Conservation (phyloP, 805 yeast species). For the Saccharomycopsis sp. region DNA sequence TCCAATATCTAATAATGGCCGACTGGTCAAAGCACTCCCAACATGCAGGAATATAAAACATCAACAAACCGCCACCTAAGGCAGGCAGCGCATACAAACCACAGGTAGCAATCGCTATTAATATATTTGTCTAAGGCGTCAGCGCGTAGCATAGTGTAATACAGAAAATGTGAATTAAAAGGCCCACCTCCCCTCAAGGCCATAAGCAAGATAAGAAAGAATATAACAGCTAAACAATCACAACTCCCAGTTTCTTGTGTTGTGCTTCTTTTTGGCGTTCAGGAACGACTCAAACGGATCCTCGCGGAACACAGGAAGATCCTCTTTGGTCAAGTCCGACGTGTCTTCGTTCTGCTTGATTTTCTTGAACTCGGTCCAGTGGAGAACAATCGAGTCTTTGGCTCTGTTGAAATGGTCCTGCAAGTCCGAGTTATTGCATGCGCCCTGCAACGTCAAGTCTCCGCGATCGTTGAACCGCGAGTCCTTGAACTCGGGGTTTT, state of each 20-base stretch:
- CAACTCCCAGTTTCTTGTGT: slow-evolving; percentile 13
- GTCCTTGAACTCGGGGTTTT: slow-evolving; percentile 25
- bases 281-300: slow-evolving; percentile 17
- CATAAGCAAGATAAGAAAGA: too few relatives aligned
- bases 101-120: too few relatives aligned
- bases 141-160: not conserved
- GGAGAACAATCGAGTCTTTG: slow-evolving; percentile 26
- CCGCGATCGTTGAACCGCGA: slow-evolving; percentile 12
- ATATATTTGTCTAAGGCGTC: not conserved
- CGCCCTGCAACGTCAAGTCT: slow-evolving; percentile 30
- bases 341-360: slow-evolving; percentile 24
- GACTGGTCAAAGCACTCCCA: too few relatives aligned
- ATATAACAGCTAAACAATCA: not conserved
- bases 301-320: slow-evolving; percentile 34
- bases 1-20: too few relatives aligned
- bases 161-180: not conserved
- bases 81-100: too few relatives aligned
- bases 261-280: slow-evolving; percentile 8
- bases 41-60: too few relatives aligned
- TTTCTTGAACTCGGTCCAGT: slow-evolving; percentile 25
- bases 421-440: slow-evolving; percentile 32
- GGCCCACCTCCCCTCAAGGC: too few relatives aligned
- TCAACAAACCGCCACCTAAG: too few relatives aligned
- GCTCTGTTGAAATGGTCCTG: slow-evolving; percentile 35
- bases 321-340: slow-evolving; percentile 21